A percentile compares a stretch with the other conserved stretches of the same genome.
Conservation (phyloP, 2,329 filamentous ascomycete species). For the Colletotrichum musae region DNA sequence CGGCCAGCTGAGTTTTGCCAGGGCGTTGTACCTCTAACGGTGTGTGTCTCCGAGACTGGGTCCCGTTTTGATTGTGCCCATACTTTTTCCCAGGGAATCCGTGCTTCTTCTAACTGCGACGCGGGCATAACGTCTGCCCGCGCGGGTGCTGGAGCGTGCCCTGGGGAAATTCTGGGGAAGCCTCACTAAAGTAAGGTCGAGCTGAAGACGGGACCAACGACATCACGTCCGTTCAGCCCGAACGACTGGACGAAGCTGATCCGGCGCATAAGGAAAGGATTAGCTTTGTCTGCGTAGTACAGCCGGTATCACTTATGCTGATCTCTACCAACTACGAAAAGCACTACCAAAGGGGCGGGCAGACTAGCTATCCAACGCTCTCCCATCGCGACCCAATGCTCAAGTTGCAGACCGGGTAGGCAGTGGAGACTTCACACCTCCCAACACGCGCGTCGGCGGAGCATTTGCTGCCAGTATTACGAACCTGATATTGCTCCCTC, state of each 20-base stretch:
- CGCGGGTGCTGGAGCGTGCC: slow-evolving; percentile 15
- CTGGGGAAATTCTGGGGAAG: slow-evolving; percentile 12
- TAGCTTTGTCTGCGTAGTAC: neutral
- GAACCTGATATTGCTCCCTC: neutral
- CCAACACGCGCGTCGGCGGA: no score
- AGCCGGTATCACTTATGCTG: slow-evolving; percentile 14
- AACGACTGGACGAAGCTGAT: neutral
- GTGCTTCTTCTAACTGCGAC: neutral
- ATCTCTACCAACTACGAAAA: neutral
- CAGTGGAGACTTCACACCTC: no score
- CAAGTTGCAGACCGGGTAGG: no score
- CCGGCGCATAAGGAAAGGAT: neutral
- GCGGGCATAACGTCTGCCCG: slow-evolving; percentile 14
- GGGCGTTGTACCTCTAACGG: slow-evolving; percentile 16
- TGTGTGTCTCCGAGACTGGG: slow-evolving; percentile 13
- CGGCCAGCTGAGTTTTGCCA: neutral
- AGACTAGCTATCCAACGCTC: no score
- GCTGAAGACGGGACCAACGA: slow-evolving; percentile 6
- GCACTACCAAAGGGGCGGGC: neutral
- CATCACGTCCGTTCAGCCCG: neutral
- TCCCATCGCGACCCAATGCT: no score
- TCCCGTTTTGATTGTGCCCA: slow-evolving; percentile 25
- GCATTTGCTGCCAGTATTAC: no score
- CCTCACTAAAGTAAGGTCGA: neutral
- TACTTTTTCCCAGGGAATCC: slow-evolving; percentile 5